Percentiles rank a stretch among this genome's conserved stretches.
Evolutionary conservation across 495 filamentous ascomycete species (phyloP).

Genomic region (Tuber brumale): DNA sequence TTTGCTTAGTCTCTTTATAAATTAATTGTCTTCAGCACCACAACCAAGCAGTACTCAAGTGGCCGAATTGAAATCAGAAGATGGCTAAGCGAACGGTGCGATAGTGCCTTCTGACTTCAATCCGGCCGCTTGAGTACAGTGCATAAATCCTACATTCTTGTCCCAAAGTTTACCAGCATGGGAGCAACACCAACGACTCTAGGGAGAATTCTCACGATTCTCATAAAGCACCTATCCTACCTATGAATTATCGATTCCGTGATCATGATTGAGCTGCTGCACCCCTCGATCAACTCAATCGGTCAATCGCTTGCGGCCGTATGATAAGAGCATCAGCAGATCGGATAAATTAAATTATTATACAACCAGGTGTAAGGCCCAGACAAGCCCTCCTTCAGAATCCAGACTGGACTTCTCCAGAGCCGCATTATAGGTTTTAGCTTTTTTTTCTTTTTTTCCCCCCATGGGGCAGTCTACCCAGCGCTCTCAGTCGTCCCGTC

Average conservation of each 20-base stretch:
- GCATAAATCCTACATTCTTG: too few relatives aligned
- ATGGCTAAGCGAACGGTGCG: too few relatives aligned
- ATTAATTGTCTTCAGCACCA: background rate
- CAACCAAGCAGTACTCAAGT: background rate
- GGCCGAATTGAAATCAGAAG: too few relatives aligned
- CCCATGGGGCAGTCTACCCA: background rate
- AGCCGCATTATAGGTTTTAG: background rate
- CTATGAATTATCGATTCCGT: background rate
- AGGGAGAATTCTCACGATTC: background rate
- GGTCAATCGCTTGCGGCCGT: background rate
- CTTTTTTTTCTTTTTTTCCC: background rate
- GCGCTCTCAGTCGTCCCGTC: too few relatives aligned
- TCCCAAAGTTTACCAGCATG: too few relatives aligned
- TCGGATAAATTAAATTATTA: background rate
- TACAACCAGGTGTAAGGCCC: background rate
- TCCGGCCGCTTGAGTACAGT: too few relatives aligned
- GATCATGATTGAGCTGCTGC: background rate
- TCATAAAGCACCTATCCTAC: background rate
- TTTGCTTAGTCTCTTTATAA: too few relatives aligned
- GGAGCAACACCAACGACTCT: background rate
- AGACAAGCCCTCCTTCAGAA: background rate
- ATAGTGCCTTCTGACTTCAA: too few relatives aligned
- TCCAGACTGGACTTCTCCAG: background rate
- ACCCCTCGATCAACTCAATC: background rate
- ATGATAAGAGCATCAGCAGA: background rate